Conservation (phyloP, 176 grass and related monocot species). For the Pontederia crassipes region DNA sequence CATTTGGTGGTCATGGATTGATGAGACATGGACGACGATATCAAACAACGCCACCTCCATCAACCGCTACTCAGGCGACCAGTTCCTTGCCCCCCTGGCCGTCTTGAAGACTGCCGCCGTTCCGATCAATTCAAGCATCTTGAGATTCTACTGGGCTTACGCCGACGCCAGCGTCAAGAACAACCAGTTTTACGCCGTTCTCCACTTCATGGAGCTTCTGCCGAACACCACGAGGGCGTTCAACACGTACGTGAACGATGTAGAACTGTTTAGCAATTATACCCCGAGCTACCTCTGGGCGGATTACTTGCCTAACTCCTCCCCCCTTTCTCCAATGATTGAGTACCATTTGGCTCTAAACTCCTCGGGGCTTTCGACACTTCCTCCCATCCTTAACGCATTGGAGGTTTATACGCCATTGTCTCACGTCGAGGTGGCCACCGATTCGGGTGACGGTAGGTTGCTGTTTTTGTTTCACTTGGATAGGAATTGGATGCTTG, state of each 20-base stretch:
- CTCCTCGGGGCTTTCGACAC: no score
- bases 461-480: not conserved
- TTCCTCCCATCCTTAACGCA: no score
- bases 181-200: no score
- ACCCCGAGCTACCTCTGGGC: slow-evolving; percentile 13
- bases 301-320: not conserved
- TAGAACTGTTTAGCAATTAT: not conserved
- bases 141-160: slow-evolving; percentile 2
- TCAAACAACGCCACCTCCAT: slow-evolving; percentile 4
- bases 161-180: not conserved
- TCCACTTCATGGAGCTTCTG: no score
- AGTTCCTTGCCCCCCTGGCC: slow-evolving; percentile 16
- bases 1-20: not conserved
- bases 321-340: slow-evolving; percentile 5
- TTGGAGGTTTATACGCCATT: no score
- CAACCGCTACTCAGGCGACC: rapidly evolving
- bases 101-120: slow-evolving; percentile 43
- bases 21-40: not conserved
- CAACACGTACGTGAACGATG: no score
- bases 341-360: not conserved
- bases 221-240: no score
- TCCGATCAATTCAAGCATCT: slow-evolving; percentile 22
- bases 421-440: no score
- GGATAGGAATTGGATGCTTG: no score
- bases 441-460: not conserved